Evolutionary conservation across 2,329 filamentous ascomycete species (phyloP).

Genomic region (Didymella sp.): DNA sequence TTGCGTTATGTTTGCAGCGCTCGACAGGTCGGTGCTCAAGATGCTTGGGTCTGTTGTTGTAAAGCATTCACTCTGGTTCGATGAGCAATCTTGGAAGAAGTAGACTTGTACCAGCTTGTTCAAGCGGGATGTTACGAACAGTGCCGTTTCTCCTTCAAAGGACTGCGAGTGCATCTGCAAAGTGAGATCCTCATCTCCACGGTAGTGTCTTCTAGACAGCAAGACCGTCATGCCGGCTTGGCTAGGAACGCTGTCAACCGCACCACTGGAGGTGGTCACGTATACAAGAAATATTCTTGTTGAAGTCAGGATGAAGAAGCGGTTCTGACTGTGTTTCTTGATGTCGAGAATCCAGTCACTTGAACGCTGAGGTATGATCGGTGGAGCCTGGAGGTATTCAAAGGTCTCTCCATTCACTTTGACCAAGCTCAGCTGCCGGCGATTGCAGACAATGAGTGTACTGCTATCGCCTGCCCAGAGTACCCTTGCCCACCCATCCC

Average conservation of each 20-base stretch:
- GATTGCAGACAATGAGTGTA: constrained; percentile 62
- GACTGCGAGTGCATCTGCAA: constrained; percentile 49
- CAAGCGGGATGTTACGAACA: constrained; percentile 45
- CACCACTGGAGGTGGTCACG: constrained; percentile 43
- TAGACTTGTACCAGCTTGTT: constrained; percentile 43
- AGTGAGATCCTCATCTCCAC: constrained; percentile 60
- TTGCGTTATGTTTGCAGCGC: constrained; percentile 18
- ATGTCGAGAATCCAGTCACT: constrained; percentile 65
- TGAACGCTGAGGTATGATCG: constrained; percentile 35
- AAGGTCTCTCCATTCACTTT: constrained; percentile 39
- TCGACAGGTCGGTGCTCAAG: constrained; percentile 27
- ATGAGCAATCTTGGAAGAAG: constrained; percentile 27
- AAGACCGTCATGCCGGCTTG: constrained; percentile 48
- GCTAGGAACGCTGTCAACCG: constrained; percentile 20
- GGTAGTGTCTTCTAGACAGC: constrained; percentile 62
- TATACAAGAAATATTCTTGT: constrained; percentile 60
- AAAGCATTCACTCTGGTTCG: constrained; percentile 15
- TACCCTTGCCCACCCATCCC: constrained; percentile 60
- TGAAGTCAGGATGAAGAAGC: constrained; percentile 67
- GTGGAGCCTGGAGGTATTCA: constrained; percentile 31
- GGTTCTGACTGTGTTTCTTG: constrained; percentile 56
- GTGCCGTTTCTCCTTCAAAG: constrained; percentile 31
- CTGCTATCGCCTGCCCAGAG: constrained; percentile 57
- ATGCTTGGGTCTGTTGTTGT: constrained; percentile 38
- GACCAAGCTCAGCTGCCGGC: constrained; percentile 49